Percentiles rank a stretch among this genome's conserved stretches.
These are phyloP conservation scores for Lentinus tigrinus DNA, from an alignment of 768 basidiomycete species.

Conservation along the genomic window DNA sequence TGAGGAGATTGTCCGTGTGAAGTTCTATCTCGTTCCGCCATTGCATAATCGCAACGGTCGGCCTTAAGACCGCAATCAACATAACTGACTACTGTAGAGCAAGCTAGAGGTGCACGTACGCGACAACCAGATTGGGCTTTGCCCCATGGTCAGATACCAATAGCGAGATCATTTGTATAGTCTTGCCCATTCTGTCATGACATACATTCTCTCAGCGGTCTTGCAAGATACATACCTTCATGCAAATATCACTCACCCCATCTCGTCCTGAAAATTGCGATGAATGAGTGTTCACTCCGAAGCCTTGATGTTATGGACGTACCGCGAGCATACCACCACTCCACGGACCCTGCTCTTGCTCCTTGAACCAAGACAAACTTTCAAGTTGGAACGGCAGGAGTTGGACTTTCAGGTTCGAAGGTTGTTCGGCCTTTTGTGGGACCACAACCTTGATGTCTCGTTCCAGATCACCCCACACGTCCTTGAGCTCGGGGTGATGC, in stretches of 20 bases:
- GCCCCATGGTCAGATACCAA: conserved; percentile 68
- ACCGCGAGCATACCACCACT: conserved; percentile 91
- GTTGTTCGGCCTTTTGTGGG: conserved; percentile 76
- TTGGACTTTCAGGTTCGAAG: conserved; percentile 76
- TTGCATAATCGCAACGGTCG: conserved; percentile 61
- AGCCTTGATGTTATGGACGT: conserved; percentile 28
- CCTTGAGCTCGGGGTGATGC: conserved; percentile 76
- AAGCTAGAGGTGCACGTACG: conserved; percentile 49
- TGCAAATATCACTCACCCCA: conserved; percentile 63
- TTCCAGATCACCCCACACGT: conserved; percentile 88
- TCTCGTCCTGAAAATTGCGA: conserved; percentile 64
- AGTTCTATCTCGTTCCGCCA: conserved; percentile 93
- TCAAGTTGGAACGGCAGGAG: conserved; percentile 95
- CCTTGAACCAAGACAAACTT: conserved; percentile 92
- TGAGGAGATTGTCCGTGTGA: conserved; percentile 77
- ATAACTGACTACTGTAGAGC: background rate
- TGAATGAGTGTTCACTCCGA: background rate
- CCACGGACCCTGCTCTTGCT: conserved; percentile 88
- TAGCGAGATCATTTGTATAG: conserved; percentile 93
- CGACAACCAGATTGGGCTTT: conserved; percentile 89
- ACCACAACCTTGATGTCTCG: conserved; percentile 54
- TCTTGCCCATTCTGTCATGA: conserved; percentile 96
- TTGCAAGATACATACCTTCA: conserved; percentile 6
- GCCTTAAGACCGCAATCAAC: conserved; percentile 28
- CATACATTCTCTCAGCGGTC: background rate